A percentile compares a stretch with the other conserved stretches of the same genome.
Evolutionary conservation across 164 flowering plant genomes (phyloP).

Genomic region (Buxus sempervirens): DNA sequence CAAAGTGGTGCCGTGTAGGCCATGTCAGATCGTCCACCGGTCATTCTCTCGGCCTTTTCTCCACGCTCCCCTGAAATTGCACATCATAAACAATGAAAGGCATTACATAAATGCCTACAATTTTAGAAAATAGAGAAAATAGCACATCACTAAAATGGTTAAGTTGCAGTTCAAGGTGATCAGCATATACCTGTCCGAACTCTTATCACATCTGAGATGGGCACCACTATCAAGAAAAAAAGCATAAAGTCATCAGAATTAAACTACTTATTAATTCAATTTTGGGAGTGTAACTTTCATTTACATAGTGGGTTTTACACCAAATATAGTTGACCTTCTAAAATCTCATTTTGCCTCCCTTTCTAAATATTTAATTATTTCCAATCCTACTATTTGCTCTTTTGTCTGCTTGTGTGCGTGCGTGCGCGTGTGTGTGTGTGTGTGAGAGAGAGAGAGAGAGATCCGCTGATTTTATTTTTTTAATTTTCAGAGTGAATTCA

Average conservation of each 20-base stretch:
- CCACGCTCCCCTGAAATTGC: constrained; percentile 78
- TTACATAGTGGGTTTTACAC: not conserved
- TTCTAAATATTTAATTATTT: too few species aligned
- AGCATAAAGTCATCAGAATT: constrained; percentile 5
- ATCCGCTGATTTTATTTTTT: too few species aligned
- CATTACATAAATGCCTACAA: not conserved
- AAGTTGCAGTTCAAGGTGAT: not conserved
- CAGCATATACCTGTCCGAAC: constrained; percentile 77
- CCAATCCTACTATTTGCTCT: too few species aligned
- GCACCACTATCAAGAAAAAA: constrained; percentile 68
- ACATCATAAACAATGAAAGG: not conserved
- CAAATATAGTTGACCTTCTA: too few species aligned
- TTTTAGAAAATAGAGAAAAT: not conserved
- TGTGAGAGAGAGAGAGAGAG: too few species aligned
- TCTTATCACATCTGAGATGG: constrained; percentile 79
- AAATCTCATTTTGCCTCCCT: too few species aligned
- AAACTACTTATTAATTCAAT: not conserved
- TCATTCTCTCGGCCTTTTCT: constrained; percentile 80
- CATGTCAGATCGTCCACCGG: constrained; percentile 72
- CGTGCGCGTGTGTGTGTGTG: too few species aligned
- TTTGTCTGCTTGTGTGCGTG: too few species aligned
- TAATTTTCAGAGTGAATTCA: too few species aligned
- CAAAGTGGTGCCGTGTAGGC: constrained; percentile 17
- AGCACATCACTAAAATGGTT: not conserved
- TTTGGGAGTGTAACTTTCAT: not conserved